phyloP scores from a whole-genome alignment of 2,329 filamentous ascomycete genomes.

The Xylariaceae sp. region DNA sequence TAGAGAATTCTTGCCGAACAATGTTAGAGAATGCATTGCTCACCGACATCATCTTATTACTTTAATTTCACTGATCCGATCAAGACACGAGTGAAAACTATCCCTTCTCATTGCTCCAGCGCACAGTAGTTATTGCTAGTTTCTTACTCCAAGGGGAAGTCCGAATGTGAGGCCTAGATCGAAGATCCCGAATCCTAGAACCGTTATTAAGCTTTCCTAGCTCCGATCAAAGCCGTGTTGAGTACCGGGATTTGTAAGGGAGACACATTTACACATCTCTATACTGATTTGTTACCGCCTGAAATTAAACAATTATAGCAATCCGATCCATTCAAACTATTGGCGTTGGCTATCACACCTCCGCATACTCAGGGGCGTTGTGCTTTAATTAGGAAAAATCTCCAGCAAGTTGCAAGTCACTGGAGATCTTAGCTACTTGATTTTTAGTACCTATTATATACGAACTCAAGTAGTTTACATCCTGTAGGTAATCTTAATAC shows the following conservation, averaged over 20 bases:
- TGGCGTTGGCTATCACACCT: too few relatives aligned
- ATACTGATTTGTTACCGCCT: neutral
- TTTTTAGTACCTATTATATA: too few relatives aligned
- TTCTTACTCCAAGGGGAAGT: constrained; percentile 2
- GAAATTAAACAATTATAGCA: too few relatives aligned
- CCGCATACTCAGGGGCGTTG: too few relatives aligned
- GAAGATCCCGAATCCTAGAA: neutral
- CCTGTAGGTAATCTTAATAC: too few relatives aligned
- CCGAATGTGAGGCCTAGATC: neutral
- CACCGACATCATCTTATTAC: constrained; percentile 12
- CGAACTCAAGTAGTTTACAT: too few relatives aligned
- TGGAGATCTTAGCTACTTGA: too few relatives aligned
- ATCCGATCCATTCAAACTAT: neutral
- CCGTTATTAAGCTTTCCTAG: constrained; percentile 14
- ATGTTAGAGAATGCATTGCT: constrained; percentile 11
- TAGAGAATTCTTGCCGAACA: constrained; percentile 15
- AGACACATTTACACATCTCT: neutral
- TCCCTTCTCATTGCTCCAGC: neutral
- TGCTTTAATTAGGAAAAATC: too few relatives aligned
- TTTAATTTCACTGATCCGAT: constrained; percentile 1
- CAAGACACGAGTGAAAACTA: neutral
- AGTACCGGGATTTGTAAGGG: neutral
- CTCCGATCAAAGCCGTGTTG: neutral
- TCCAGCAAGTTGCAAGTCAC: too few relatives aligned
- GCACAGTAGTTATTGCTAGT: constrained; percentile 6